phyloP scores from a whole-genome alignment of 495 filamentous ascomycete genomes.

The Aspergillus taichungensis region DNA sequence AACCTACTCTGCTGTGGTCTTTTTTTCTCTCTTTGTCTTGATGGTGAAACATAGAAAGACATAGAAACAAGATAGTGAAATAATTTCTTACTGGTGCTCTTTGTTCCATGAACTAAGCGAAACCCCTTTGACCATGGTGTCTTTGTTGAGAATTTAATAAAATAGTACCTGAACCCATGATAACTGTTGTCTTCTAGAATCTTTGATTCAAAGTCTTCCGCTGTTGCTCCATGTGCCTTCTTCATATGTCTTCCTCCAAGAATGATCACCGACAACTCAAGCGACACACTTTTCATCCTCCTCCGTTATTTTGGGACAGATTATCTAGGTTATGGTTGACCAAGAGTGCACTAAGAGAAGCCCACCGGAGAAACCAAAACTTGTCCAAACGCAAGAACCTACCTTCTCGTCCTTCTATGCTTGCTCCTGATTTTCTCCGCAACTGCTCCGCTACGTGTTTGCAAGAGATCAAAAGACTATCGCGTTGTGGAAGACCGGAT shows the following conservation, averaged over 20 bases:
- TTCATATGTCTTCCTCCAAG: not conserved
- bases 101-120: too few species aligned
- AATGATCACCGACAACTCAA: slow-evolving; percentile 1
- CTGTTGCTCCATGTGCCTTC: not conserved
- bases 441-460: not conserved
- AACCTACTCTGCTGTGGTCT: too few species aligned
- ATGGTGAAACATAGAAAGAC: too few species aligned
- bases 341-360: slow-evolving; percentile 1
- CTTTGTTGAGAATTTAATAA: too few species aligned
- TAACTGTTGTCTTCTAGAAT: too few species aligned
- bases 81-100: too few species aligned
- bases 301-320: slow-evolving; percentile 1
- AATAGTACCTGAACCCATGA: too few species aligned
- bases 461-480: slow-evolving; percentile 1
- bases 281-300: too few species aligned
- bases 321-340: not conserved
- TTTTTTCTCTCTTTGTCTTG: too few species aligned
- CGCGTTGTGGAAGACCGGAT: slow-evolving; percentile 1
- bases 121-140: too few species aligned
- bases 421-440: not conserved
- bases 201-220: too few species aligned
- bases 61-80: too few species aligned
- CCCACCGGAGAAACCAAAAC: not conserved
- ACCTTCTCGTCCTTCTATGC: not conserved
- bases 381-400: not conserved